phyloP scores from a whole-genome alignment of 768 basidiomycete genomes.

The Rubroboletus pulcherrimus region DNA sequence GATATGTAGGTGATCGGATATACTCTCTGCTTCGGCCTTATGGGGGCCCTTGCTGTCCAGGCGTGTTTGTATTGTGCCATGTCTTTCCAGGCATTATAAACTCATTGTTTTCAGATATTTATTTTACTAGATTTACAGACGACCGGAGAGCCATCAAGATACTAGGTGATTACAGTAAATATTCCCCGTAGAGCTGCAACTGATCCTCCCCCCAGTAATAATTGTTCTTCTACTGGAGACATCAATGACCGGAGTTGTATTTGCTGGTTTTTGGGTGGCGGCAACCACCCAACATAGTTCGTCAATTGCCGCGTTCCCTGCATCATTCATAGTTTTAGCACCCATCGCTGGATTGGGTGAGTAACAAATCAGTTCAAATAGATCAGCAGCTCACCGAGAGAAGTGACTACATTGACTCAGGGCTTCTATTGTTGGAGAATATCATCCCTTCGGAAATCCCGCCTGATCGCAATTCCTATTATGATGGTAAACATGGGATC shows the following conservation, averaged over 20 bases:
- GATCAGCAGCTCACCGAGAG: background rate
- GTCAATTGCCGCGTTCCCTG: too few relatives aligned
- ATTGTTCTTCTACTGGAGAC: slow-evolving; percentile 8
- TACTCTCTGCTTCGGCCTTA: slow-evolving; percentile 7
- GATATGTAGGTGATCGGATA: slow-evolving; percentile 12
- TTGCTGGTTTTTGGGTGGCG: slow-evolving; percentile 5
- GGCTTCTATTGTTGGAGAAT: slow-evolving; percentile 26
- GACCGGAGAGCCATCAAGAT: too few relatives aligned
- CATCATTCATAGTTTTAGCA: background rate
- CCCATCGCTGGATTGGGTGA: slow-evolving; percentile 19
- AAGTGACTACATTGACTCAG: slow-evolving; percentile 17
- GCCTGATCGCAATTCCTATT: slow-evolving; percentile 2
- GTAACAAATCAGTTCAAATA: background rate
- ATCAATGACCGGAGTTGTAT: slow-evolving; percentile 7
- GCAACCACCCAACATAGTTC: background rate
- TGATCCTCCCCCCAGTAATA: slow-evolving; percentile 1
- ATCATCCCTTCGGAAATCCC: slow-evolving; percentile 1
- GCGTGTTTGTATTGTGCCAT: slow-evolving; percentile 2
- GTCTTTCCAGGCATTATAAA: too few relatives aligned
- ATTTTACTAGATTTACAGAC: too few relatives aligned
- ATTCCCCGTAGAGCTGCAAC: background rate
- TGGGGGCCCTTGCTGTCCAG: slow-evolving; percentile 16
- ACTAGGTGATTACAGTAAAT: too few relatives aligned
- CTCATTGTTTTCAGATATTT: too few relatives aligned
- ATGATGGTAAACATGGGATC: slow-evolving; percentile 11